Base-by-base conservation (phyloP, 2,329 filamentous ascomycete genomes). In the Cadophora gregata region DNA sequence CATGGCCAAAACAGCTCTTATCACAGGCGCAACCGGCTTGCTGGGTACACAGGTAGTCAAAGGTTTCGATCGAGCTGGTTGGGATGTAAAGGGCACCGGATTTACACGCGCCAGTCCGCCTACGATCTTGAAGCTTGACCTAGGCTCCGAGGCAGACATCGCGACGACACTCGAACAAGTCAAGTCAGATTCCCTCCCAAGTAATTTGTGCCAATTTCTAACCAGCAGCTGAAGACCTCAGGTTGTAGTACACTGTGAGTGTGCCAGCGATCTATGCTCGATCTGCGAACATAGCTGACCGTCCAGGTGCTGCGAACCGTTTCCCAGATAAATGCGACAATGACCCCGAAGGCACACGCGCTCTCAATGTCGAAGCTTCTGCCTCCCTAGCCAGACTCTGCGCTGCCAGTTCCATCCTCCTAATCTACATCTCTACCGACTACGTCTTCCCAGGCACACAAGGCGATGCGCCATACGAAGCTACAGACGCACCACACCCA, bases 1-100 rank as follows among this genome's bases (percentile, higher is more conserved):
- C 27, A 77, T 77, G 76, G 55, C 72, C 12, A 75, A 85, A 66
- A 89, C 84, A 29, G 93, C 86, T 10, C 83, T 97, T 29, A 82
- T 97, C 64, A 97, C 93, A 7, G 93, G 93, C 65, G 93, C 93
- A 45, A 95, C 91, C 24, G 93, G 93, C 63, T 84, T 97, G 12
- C 85, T 97, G 1, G 93, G 94, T 59, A 87, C 93, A 51, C 88
- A 96, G 78, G 90, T 97, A 12, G 83, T 90, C 63, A 86, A 85
- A 68, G 86, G 86, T 14, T 97, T 97, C 77, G 82, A 88, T 63
- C 79, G 84, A 65, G 84, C 83, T 33, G 83, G 85, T 45, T 97
- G 93, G 87, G 81, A 82, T n/a, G 87, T 88, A 65, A 88, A 89
- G 70, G 91, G 92, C 58, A 90, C 90, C 3, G 92, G 92, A 19